Percentiles rank a stretch among this genome's conserved stretches.
phyloP scores from a whole-genome alignment of 768 basidiomycete species.

The Mycena sanguinolenta region DNA sequence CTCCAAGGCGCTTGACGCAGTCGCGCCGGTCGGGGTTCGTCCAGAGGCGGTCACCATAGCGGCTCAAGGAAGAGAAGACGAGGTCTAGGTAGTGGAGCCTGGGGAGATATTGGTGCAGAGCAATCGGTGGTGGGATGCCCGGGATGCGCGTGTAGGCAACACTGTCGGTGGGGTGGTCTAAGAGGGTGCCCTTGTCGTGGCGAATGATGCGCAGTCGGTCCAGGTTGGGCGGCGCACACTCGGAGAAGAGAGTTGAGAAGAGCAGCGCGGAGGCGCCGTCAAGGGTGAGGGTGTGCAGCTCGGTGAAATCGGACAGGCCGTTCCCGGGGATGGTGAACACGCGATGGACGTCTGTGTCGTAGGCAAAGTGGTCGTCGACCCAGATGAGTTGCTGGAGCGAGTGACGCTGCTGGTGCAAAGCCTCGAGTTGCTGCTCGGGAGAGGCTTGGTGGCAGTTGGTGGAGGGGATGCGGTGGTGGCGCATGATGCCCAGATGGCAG shows the following conservation, averaged over 20 bases:
- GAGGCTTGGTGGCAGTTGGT: neutral
- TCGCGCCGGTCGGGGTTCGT: too few species aligned
- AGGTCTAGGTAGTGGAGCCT: neutral
- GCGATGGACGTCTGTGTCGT: slow-evolving; percentile 3
- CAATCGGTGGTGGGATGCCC: neutral
- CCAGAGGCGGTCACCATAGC: neutral
- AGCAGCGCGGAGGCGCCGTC: slow-evolving; percentile 4
- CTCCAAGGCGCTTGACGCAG: neutral
- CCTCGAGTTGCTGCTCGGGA: neutral
- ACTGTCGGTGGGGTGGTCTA: neutral
- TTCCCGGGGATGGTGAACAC: neutral
- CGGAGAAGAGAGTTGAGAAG: neutral
- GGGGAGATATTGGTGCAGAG: neutral
- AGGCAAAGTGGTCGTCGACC: neutral
- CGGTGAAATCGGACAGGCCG: neutral
- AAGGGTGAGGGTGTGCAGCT: neutral
- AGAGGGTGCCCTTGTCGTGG: neutral
- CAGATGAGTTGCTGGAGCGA: too few species aligned
- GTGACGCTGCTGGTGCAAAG: too few species aligned
- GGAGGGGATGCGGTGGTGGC: neutral
- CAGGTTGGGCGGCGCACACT: neutral
- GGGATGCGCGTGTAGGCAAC: neutral
- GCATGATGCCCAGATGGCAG: neutral
- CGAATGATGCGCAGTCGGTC: too few species aligned
- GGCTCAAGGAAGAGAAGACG: neutral